Evolutionary conservation across 352 stramenopile species (phyloP).

Genomic region (Phytophthora colocasiae): DNA sequence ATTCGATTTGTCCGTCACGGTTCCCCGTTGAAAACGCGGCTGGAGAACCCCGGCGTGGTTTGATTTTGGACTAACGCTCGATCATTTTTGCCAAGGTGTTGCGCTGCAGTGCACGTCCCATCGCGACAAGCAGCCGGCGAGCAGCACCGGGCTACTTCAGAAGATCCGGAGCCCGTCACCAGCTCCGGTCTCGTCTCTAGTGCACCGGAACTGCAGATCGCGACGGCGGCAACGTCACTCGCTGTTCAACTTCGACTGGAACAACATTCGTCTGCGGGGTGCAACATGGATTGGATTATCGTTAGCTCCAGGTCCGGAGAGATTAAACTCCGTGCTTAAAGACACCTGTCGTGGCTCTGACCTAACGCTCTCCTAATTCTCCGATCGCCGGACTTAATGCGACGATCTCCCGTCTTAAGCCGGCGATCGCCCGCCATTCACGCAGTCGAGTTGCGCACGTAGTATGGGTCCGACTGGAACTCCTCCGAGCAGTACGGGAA

Average conservation of each 20-base stretch:
- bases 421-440: conserved; percentile 24
- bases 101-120: conserved; percentile 7
- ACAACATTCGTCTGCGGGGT: conserved; percentile 11
- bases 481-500: conserved; percentile 64
- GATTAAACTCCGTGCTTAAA: conserved; percentile 13
- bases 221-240: conserved; percentile 19
- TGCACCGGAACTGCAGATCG: conserved; percentile 22
- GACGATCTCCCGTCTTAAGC: conserved; percentile 17
- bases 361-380: conserved; percentile 34
- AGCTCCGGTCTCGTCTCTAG: conserved; percentile 21
- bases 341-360: conserved; percentile 27
- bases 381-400: conserved; percentile 20
- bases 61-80: not conserved
- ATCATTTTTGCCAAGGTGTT: conserved; percentile 12
- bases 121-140: conserved; percentile 11
- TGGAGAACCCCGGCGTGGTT: not conserved
- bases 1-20: conserved; percentile 8
- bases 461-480: conserved; percentile 55
- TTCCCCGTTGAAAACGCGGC: conserved; percentile 9
- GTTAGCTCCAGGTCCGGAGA: conserved; percentile 1
- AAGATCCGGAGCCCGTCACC: conserved; percentile 28
- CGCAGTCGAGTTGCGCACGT: conserved; percentile 32
- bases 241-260: conserved; percentile 17
- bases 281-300: conserved; percentile 17
- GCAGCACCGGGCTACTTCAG: conserved; percentile 23